Base-by-base conservation (phyloP, 1,284 basidiomycete genomes). In the Pseudozyma thailandica region DNA sequence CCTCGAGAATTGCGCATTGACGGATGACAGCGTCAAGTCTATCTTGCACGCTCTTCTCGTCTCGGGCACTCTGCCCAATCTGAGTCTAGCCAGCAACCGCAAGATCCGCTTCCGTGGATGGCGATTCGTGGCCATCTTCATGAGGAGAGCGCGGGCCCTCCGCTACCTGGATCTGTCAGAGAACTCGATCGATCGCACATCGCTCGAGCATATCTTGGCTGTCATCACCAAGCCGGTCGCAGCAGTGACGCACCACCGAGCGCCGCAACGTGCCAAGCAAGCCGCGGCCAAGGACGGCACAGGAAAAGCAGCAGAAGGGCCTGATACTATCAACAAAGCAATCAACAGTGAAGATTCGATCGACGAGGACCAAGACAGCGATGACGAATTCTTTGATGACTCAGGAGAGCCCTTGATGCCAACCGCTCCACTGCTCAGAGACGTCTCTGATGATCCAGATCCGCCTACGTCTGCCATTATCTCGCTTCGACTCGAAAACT, bases 41-140 rank as follows among this genome's bases (percentile, higher is more conserved):
- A 89, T 98, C 18, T 85, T 98, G 0, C 94, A 97, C 80, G 89
- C 93, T 0, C 87, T 98, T 1, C 88, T 97, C 50, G 91, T 97
- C 45, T 91, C 91, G 18, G 88, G 89, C 20, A 89, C 89, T 0
- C 85, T 98, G 27, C 90, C 91, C 1, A 92, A 90, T 74, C 86
- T 98, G 21, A 93, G 91, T 9, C 85, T 98, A 20, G 90, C 93
- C 2, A 92, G 91, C 20, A 98, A 98, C 82, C 87, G 89, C 77
- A 89, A 89, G 59, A 86, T 98, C 50, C 92, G 92, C 74, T 83
- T 87, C 1, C 85, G 87, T 12, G 92, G 92, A 0, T 97, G 94
- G 86, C 88, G 89, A 50, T 85, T 93, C 4, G 85, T 98, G 20
- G 90, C 91, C 13, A 89, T 90, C 21, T 96, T 92, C 83, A 83